phyloP scores from a whole-genome alignment of 805 yeast genomes.

The Barnettozyma siamensis region DNA sequence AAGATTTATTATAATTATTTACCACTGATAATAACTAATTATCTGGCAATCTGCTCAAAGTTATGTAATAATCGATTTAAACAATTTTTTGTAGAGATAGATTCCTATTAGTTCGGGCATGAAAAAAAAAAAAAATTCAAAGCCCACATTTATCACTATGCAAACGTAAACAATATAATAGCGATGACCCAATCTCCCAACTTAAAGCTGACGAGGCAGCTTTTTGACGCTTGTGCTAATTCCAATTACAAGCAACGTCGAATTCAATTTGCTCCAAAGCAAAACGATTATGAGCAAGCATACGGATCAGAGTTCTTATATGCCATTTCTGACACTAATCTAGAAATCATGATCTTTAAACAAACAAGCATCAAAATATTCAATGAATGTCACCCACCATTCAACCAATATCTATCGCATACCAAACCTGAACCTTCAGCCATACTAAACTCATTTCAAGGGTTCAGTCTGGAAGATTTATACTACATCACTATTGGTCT shows the following conservation, averaged over 20 bases:
- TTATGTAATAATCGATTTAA: too few relatives aligned
- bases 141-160: too few relatives aligned
- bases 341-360: conserved; percentile 33
- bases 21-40: too few relatives aligned
- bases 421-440: too few relatives aligned
- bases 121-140: too few relatives aligned
- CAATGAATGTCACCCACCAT: conserved; percentile 26
- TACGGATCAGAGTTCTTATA: conserved; percentile 11
- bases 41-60: too few relatives aligned
- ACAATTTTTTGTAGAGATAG: too few relatives aligned
- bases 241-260: conserved; percentile 6
- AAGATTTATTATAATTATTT: too few relatives aligned
- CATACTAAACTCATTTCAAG: too few relatives aligned
- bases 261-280: conserved; percentile 9
- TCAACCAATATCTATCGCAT: conserved; percentile 11
- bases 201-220: conserved; percentile 7
- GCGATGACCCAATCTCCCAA: not conserved
- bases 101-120: too few relatives aligned
- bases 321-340: conserved; percentile 3
- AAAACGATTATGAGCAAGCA: conserved; percentile 2
- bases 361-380: conserved; percentile 25
- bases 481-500: conserved; percentile 29
- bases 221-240: conserved; percentile 8
- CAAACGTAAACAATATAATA: conserved; percentile 1
- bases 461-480: too few relatives aligned